These are phyloP conservation scores for Cucurbita ficifolia DNA, from an alignment of 306 rosid species.

Conservation along the genomic window DNA sequence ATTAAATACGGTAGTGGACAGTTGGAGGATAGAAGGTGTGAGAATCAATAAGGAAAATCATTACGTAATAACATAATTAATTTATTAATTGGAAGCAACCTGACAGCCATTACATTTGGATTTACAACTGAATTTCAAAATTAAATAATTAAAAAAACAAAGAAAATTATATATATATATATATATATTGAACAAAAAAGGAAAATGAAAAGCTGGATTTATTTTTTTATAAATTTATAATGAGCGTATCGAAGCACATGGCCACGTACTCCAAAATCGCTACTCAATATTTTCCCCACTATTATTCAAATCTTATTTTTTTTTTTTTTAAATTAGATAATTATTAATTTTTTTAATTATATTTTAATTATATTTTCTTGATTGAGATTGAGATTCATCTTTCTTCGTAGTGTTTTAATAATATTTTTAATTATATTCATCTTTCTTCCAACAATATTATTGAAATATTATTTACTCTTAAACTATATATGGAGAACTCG, in stretches of 20 bases:
- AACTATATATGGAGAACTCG: no score
- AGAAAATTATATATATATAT: no score
- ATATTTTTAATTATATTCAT: no score
- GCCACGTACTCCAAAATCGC: not conserved
- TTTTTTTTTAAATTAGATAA: not conserved
- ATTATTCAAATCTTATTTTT: not conserved
- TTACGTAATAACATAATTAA: not conserved
- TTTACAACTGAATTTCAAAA: not conserved
- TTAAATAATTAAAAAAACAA: not conserved
- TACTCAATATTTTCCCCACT: not conserved
- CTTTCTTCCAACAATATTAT: no score
- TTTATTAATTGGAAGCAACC: not conserved
- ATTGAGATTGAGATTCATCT: not conserved
- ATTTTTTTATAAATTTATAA: not conserved
- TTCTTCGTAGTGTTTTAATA: not conserved
- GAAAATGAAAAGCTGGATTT: no score
- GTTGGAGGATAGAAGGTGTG: not conserved
- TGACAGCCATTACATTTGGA: not conserved
- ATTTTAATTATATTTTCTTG: not conserved
- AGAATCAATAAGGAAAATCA: not conserved
- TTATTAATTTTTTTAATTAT: not conserved
- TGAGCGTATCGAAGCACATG: not conserved
- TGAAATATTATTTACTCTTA: no score
- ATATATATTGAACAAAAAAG: no score
- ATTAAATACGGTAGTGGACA: not conserved